Base-by-base conservation (phyloP, 2,329 filamentous ascomycete genomes). In the Sclerotinia minor region DNA sequence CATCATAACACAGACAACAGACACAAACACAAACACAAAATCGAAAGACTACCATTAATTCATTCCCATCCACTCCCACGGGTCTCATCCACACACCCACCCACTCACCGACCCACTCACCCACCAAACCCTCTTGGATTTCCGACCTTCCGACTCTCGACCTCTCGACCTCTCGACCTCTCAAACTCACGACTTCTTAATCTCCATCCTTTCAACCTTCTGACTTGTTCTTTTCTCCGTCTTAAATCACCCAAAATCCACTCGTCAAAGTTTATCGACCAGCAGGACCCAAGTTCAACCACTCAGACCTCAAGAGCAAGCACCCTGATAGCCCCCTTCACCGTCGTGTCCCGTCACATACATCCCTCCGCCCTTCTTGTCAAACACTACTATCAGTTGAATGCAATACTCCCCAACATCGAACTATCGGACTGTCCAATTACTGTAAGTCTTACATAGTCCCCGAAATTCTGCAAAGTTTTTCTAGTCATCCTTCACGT, bases 311-410 rank as follows among this genome's bases (percentile, higher is more conserved):
- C 45, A 54, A 38, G 44, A 66, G 53, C 55, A 61, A 53, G 24
- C 38, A 61, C 49, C 35, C 58, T 55, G 53, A 66, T 60, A 66
- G 60, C 65, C 50, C 49, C n/a, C 38, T 65, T 69, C 64, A 66
- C 47, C 69, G 64, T 71, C 60, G 67, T 67, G 63, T 65, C 55
- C 61, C 50, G 64, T 71, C 59, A 61, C 60, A 55, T 67, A 67
- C 65, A 67, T 65, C 64, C 60, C 53, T 68, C 67, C 65, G 64
- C 68, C 67, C 65, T 68, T 68, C 29, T 70, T 61, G 71, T 72
- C 71, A 69, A 70, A 67, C 71, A 69, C 54, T 63, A 65, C 65
- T 64, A 53, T 66, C 64, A 32, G 35, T 60, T 29, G 38, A 26
- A 45, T 26, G 44, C 41, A 29, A 55, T n/a, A 55, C 21, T n/a